Percentiles rank a stretch among this genome's conserved stretches.
Evolutionary conservation across 495 filamentous ascomycete species (phyloP).

Genomic region (Xanthoparmelia taractica): DNA sequence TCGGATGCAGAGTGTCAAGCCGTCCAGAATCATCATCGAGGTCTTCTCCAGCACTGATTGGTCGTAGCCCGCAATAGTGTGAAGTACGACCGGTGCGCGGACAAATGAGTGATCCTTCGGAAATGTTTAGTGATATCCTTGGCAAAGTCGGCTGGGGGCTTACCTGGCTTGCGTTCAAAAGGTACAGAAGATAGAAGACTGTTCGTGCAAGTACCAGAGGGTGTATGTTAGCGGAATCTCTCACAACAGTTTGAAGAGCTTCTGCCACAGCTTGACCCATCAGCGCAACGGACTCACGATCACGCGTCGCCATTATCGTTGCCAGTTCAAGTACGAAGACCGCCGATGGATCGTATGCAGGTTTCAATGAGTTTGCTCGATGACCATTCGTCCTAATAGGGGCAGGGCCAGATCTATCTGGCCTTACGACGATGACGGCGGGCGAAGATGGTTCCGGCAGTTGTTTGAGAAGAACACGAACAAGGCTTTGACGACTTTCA

Average conservation of each 20-base stretch:
- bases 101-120: conserved; percentile 83
- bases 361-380: conserved; percentile 41
- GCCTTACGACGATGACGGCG: conserved; percentile 78
- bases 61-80: conserved; percentile 81
- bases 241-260: conserved; percentile 69
- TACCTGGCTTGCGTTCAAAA: conserved; percentile 84
- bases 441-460: conserved; percentile 78
- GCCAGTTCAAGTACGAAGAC: conserved; percentile 85
- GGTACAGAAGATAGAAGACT: conserved; percentile 74
- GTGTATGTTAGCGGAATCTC: conserved; percentile 71
- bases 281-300: conserved; percentile 58
- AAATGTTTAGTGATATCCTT: conserved; percentile 28
- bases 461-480: conserved; percentile 68
- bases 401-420: conserved; percentile 55
- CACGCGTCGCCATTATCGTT: conserved; percentile 73
- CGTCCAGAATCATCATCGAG: conserved; percentile 65
- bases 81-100: conserved; percentile 83
- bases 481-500: conserved; percentile 55
- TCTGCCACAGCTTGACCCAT: conserved; percentile 74
- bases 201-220: conserved; percentile 72
- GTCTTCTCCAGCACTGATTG: conserved; percentile 68
- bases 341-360: conserved; percentile 76
- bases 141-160: conserved; percentile 27
- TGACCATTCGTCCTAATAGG: conserved; percentile 49
- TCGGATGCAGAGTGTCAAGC: conserved; percentile 70